Evolutionary conservation across 2,329 filamentous ascomycete genomes (phyloP).

Genomic region (Drechmeria coniospora): DNA sequence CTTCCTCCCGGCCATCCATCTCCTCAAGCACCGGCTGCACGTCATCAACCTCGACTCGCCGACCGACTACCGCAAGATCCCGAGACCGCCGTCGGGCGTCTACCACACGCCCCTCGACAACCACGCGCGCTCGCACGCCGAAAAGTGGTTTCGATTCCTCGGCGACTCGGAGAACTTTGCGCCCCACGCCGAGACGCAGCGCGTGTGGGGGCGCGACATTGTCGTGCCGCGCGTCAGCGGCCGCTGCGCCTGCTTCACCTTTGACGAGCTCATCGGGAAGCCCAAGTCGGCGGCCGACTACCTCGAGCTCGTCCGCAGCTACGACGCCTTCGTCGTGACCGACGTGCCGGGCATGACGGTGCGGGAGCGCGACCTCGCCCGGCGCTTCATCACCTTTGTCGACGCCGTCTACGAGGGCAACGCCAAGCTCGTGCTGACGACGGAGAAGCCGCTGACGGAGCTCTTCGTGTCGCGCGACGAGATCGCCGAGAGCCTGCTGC

Average conservation of each 20-base stretch:
- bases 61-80: conserved; percentile 95
- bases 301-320: conserved; percentile 75
- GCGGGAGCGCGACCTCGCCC: conserved; percentile 68
- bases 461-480: conserved; percentile 69
- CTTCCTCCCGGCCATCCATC: conserved; percentile 87
- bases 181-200: conserved; percentile 64
- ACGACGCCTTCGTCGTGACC: conserved; percentile 85
- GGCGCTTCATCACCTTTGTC: conserved; percentile 93
- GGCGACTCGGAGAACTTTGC: conserved; percentile 65
- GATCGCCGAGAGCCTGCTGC: conserved; percentile 40
- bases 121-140: conserved; percentile 63
- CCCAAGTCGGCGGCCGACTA: conserved; percentile 92
- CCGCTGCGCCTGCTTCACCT: conserved; percentile 77
- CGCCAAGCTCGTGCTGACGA: conserved; percentile 91
- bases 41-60: conserved; percentile 91
- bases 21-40: conserved; percentile 69
- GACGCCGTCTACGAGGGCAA: conserved; percentile 87
- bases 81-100: conserved; percentile 79
- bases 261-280: conserved; percentile 76
- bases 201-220: conserved; percentile 87
- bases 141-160: conserved; percentile 92
- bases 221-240: conserved; percentile 77
- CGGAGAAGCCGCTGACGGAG: conserved; percentile 67
- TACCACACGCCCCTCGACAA: conserved; percentile 80
- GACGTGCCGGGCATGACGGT: conserved; percentile 87